Evolutionary conservation across 2,329 filamentous ascomycete species (phyloP).

Genomic region (Cladosporium sp.): DNA sequence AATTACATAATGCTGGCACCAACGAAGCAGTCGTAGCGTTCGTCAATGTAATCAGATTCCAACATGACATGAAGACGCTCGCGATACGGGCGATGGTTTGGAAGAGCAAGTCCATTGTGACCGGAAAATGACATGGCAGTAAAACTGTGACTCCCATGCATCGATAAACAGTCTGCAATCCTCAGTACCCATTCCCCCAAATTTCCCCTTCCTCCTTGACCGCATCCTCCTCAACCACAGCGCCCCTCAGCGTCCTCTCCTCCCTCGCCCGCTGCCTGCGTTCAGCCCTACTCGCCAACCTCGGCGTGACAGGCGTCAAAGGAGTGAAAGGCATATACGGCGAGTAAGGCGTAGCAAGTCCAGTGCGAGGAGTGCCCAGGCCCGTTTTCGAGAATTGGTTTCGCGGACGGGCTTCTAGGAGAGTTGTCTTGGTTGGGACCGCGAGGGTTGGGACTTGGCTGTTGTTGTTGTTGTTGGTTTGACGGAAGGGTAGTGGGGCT

Average conservation of each 20-base stretch:
- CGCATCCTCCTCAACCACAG: conserved; percentile 55
- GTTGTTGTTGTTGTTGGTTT: background rate
- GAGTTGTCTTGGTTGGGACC: conserved; percentile 39
- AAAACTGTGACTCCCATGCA: too few relatives aligned
- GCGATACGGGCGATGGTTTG: too few relatives aligned
- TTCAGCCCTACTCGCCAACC: conserved; percentile 65
- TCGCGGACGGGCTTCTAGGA: conserved; percentile 33
- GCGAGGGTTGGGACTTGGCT: conserved; percentile 14
- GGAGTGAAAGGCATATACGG: conserved; percentile 77
- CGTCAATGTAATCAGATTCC: too few relatives aligned
- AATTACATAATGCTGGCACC: too few relatives aligned
- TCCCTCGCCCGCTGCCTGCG: conserved; percentile 63
- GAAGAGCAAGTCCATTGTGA: too few relatives aligned
- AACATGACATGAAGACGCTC: too few relatives aligned
- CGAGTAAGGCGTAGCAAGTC: conserved; percentile 64
- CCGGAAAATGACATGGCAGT: too few relatives aligned
- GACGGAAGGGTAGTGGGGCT: conserved; percentile 8
- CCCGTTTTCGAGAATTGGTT: conserved; percentile 16
- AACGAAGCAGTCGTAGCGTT: too few relatives aligned
- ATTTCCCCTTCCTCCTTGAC: conserved; percentile 59
- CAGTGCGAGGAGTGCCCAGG: conserved; percentile 46
- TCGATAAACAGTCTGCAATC: too few relatives aligned
- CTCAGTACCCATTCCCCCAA: conserved; percentile 43
- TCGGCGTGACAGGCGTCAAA: conserved; percentile 70
- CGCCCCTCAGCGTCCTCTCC: conserved; percentile 48